Conservation (phyloP, 768 basidiomycete genomes). For the Leccinum imitatum region DNA sequence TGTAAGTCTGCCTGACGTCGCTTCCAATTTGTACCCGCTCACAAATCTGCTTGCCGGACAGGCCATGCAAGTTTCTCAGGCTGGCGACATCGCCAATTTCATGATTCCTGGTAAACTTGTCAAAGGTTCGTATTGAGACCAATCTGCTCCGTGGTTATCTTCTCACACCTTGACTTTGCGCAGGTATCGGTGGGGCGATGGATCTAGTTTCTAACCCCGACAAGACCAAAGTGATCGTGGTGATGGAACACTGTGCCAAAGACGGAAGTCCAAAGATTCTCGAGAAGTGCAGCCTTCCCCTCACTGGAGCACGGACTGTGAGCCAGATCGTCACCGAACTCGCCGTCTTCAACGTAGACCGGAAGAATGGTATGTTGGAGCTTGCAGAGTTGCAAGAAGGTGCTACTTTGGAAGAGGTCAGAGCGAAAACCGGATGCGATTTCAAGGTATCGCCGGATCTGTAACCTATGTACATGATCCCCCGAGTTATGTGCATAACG, state of each 20-base stretch:
- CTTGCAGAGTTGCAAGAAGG: conserved; percentile 86
- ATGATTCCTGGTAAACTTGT: conserved; percentile 97
- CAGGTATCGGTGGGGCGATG: conserved; percentile 95
- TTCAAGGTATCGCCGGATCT: conserved; percentile 62
- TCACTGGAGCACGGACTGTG: conserved; percentile 86
- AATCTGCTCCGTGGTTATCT: conserved; percentile 7
- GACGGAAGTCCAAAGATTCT: conserved; percentile 90
- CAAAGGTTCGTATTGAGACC: conserved; percentile 49
- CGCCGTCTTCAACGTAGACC: conserved; percentile 86
- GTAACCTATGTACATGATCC: conserved; percentile 39
- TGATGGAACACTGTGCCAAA: conserved; percentile 90
- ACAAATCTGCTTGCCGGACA: conserved; percentile 28
- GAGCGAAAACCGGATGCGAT: conserved; percentile 81
- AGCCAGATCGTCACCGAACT: conserved; percentile 94
- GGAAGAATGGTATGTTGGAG: conserved; percentile 65
- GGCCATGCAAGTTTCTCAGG: conserved; percentile 95
- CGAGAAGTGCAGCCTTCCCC: conserved; percentile 74
- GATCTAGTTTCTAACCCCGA: conserved; percentile 96
- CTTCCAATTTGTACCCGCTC: neutral
- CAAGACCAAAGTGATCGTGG: conserved; percentile 86
- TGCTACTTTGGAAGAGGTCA: conserved; percentile 78
- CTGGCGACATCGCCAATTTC: conserved; percentile 94
- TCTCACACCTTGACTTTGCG: conserved; percentile 1
- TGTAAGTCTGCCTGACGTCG: conserved; percentile 42
- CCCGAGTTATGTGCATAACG: conserved; percentile 3